Conservation (phyloP, 169 alveolate genomes). For the Perkinsus olseni region DNA sequence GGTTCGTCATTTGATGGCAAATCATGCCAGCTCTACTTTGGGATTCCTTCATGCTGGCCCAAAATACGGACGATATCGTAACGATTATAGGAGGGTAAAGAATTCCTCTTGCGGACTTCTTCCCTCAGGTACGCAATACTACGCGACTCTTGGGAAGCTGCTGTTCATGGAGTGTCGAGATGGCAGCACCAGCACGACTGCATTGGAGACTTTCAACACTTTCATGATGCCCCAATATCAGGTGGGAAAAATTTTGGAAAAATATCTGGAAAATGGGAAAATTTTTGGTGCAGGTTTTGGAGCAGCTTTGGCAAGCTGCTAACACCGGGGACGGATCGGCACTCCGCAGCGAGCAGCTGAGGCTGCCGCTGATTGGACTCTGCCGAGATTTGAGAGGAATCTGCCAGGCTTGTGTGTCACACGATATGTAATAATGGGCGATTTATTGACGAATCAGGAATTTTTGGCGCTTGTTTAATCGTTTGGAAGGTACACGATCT, state of each 20-base stretch:
- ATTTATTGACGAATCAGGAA: background rate
- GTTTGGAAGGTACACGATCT: slow-evolving; percentile 63
- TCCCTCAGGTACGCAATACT: slow-evolving; percentile 64
- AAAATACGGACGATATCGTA: slow-evolving; percentile 57
- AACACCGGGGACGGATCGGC: background rate
- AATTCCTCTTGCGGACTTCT: background rate
- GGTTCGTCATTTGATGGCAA: slow-evolving; percentile 40
- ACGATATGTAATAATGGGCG: background rate
- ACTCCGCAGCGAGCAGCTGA: slow-evolving; percentile 27
- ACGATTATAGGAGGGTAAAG: background rate
- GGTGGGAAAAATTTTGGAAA: slow-evolving; percentile 7
- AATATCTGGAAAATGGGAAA: slow-evolving; percentile 20
- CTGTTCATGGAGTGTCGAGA: slow-evolving; percentile 46
- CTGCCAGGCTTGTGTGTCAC: slow-evolving; percentile 31
- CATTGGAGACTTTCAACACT: background rate
- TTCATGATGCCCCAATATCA: background rate
- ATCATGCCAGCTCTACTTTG: slow-evolving; percentile 42
- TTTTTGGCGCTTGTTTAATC: background rate
- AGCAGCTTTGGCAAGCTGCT: background rate
- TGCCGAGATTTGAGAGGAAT: slow-evolving; percentile 81
- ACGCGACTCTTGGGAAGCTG: slow-evolving; percentile 73
- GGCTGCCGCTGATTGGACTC: slow-evolving; percentile 67
- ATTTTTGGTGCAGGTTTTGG: background rate
- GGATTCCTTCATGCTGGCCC: slow-evolving; percentile 39
- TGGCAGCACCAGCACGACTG: background rate